Base-by-base conservation (phyloP, 257 asterid genomes). In the Nicotiana sylvestris region DNA sequence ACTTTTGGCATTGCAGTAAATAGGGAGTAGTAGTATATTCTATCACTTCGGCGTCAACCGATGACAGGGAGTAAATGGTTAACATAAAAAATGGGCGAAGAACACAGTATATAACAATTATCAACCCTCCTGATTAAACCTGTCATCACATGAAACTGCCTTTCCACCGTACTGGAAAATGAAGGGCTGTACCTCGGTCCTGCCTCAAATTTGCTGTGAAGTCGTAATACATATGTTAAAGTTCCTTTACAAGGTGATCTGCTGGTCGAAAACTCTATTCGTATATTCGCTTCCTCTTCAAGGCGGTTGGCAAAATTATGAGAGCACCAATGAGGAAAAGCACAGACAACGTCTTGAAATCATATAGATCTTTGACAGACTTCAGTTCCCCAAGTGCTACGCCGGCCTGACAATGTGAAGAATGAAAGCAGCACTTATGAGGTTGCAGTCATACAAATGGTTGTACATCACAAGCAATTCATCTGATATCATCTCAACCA, bases 341-440 rank as follows among this genome's bases (percentile, higher is more conserved):
- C 67, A 94, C 89, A 21, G 92, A 90, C 83, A 94, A 69, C 5
- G 98, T 94, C 90, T 92, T 90, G 74, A 89, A 91, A 88, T 92
- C 97, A 18, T 94, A 94, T 39, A 94, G 84, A 85, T 92, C 97
- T 87, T 91, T 92, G 81, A 94, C 93, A 0, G 98, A 92, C 86
- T 90, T 91, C 85, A 94, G 89, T 69, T 94, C 97, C 33, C 96
- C 93, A 78, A 94, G 96, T 78, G 97, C 95, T 84, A 94, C 92
- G 65, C 98, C 98, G 51, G 99, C 99, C 99, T 95, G 85, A 53
- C 32, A 61, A 76, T 9, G 27, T 49, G 25, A 16, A n/a, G n/a
- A 21, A n/a, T 11, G 37, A 35, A 62, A 81, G 32, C 17, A 51
- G 69, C 57, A 33, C 27, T 67, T 16, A 13, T 65, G 77, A 80